Evolutionary conservation across 495 filamentous ascomycete species (phyloP).

Genomic region (Podospora bellae-mahoneyi): DNA sequence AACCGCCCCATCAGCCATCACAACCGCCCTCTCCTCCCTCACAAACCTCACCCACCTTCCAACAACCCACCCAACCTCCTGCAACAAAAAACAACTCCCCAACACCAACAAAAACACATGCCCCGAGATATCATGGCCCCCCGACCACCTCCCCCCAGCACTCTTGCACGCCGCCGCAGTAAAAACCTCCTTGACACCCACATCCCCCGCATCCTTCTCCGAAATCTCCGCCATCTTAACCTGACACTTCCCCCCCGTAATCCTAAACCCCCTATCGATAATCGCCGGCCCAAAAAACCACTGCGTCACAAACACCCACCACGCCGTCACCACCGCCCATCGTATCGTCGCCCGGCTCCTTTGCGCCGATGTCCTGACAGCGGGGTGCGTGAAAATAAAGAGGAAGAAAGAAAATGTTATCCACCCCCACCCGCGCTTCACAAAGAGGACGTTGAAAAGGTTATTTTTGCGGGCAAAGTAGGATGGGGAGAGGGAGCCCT

Average conservation of each 20-base stretch:
- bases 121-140: constrained; percentile 89
- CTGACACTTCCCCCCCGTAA: constrained; percentile 80
- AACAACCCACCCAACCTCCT: constrained; percentile 69
- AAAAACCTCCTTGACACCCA: constrained; percentile 49
- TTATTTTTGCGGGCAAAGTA: constrained; percentile 94
- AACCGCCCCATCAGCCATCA: constrained; percentile 58
- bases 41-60: constrained; percentile 35
- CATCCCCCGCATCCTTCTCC: constrained; percentile 17
- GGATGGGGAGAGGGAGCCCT: constrained; percentile 59
- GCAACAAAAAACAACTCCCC: constrained; percentile 70
- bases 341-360: constrained; percentile 54
- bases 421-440: constrained; percentile 96
- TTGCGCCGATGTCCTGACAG: constrained; percentile 34
- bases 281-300: constrained; percentile 93
- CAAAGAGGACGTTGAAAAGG: constrained; percentile 84
- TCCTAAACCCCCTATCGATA: constrained; percentile 77
- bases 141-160: constrained; percentile 76
- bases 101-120: constrained; percentile 92
- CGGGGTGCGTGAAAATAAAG: constrained; percentile 59
- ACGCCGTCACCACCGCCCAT: constrained; percentile 66
- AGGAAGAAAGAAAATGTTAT: constrained; percentile 62
- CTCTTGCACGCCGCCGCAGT: constrained; percentile 80
- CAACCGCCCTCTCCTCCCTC: constrained; percentile 55
- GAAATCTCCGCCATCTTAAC: constrained; percentile 34
- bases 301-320: constrained; percentile 82